Percentiles rank a stretch among this genome's conserved stretches.
Conservation (phyloP, 2,329 filamentous ascomycete genomes). For the Diaporthe destruens region DNA sequence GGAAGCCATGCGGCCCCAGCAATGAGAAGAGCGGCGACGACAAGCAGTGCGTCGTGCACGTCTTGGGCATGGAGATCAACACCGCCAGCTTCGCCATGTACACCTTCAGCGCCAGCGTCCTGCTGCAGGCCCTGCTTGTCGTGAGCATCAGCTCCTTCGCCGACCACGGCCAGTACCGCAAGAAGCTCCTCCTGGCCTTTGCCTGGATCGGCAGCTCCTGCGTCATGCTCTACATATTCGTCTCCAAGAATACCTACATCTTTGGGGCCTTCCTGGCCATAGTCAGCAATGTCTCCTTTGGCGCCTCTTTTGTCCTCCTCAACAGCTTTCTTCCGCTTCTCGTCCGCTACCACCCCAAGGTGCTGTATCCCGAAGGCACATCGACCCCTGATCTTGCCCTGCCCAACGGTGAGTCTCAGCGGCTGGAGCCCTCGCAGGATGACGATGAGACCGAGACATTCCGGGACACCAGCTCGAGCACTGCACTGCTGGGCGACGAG, state of each 20-base stretch:
- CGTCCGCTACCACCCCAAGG: conserved; percentile 83
- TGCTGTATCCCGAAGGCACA: conserved; percentile 48
- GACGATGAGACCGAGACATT: conserved; percentile 48
- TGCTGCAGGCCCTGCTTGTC: conserved; percentile 89
- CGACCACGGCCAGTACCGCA: conserved; percentile 93
- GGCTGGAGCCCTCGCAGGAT: conserved; percentile 49
- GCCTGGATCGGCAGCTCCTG: conserved; percentile 83
- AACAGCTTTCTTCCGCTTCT: conserved; percentile 95
- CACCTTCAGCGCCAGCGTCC: conserved; percentile 92
- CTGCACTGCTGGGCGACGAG: conserved; percentile 59
- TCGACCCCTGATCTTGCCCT: conserved; percentile 50
- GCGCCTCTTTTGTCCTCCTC: conserved; percentile 92
- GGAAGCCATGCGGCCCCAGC: conserved; percentile 78
- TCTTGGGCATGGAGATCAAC: conserved; percentile 89
- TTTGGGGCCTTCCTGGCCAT: conserved; percentile 88
- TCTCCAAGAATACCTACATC: conserved; percentile 81
- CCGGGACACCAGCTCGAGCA: conserved; percentile 55
- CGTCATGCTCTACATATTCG: conserved; percentile 89
- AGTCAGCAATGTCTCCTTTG: conserved; percentile 92
- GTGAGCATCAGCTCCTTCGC: conserved; percentile 97
- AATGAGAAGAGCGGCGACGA: conserved; percentile 61
- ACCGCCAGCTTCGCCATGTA: conserved; percentile 98
- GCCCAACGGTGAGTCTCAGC: conserved; percentile 52
- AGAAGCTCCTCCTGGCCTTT: conserved; percentile 87
- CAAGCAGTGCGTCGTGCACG: conserved; percentile 83